Evolutionary conservation across 2,329 filamentous ascomycete genomes (phyloP), one percentile per base, ranked within the genome.

Genomic region (Chaetomium sp.): DNA sequence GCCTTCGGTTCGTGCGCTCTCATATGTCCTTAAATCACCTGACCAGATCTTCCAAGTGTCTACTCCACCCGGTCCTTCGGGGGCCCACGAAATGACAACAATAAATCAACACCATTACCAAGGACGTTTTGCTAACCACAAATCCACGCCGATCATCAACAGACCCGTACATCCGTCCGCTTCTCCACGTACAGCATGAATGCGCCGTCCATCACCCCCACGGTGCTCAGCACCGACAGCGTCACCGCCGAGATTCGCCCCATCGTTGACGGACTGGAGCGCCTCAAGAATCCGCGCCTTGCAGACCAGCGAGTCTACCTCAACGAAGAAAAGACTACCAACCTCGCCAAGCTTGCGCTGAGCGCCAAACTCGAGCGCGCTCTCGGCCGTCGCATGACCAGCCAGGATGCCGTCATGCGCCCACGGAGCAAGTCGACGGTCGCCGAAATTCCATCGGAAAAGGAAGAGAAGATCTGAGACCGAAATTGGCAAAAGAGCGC

Each of bases 341-440:
- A 87, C 69, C 78, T 95, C 72, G 86, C 84, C 76, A 95, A 95
- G 75, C 80, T 95, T 56, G 91, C 91, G 40, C 81, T 96, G 52
- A 88, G 91, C 48, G 91, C 91, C 58, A 96, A 96, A 75, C 82
- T 96, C 42, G 91, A 96, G 70, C 85, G 91, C 58, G 91, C 91
- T 27, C 82, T 96, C 54, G 87, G 87, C 63, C 81, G 91, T 62
- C 83, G 91, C 67, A 94, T 96, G 91, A 87, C 82, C 34, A 76
- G 88, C 63, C 91, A 96, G 72, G 91, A 96, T 66, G 91, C 91
- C 62, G 86, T 89, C 71, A 91, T 94, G 79, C 84, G 87, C 61
- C 58, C 57, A 36, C 56, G 62, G 11, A 27, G 19, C 19, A 64
- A 64, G 59, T 58, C 62, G 12, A 59, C 63, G 11, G 59, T 61